These are phyloP conservation scores for Trichoderma citrinoviride DNA, from an alignment of 2,329 filamentous ascomycete species.

Conservation along the genomic window DNA sequence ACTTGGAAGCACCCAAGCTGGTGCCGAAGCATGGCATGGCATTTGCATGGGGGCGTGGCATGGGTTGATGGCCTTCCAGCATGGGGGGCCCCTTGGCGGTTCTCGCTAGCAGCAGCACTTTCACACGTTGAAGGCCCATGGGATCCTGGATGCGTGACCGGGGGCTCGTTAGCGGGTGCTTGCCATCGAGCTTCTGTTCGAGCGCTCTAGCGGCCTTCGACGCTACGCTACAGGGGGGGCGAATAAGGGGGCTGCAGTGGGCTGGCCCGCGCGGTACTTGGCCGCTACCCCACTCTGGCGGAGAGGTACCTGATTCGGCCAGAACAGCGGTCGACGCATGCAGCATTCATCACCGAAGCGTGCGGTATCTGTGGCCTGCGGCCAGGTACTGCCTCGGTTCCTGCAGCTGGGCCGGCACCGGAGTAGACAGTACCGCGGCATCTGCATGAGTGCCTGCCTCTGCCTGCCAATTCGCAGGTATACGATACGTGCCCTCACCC, in stretches of 20 bases:
- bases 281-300: background rate
- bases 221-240: background rate
- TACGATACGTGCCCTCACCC: background rate
- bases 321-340: background rate
- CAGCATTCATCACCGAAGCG: too few species aligned
- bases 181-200: conserved; percentile 10
- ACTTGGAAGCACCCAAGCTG: background rate
- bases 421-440: background rate
- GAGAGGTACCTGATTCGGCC: background rate
- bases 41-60: conserved; percentile 1
- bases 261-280: background rate
- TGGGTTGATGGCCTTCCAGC: background rate
- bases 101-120: background rate
- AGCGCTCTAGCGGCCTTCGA: conserved; percentile 18
- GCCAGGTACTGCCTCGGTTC: background rate
- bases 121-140: too few species aligned
- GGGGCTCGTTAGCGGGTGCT: background rate
- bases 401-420: background rate
- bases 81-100: background rate
- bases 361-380: background rate
- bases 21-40: conserved; percentile 8
- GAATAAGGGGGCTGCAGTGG: conserved; percentile 11
- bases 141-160: conserved; percentile 7
- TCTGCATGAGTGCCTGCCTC: background rate
- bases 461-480: background rate